Evolutionary conservation across 2,329 filamentous ascomycete species (phyloP), one percentile per base, ranked within the genome.

Genomic region (Metarhizium brunneum): DNA sequence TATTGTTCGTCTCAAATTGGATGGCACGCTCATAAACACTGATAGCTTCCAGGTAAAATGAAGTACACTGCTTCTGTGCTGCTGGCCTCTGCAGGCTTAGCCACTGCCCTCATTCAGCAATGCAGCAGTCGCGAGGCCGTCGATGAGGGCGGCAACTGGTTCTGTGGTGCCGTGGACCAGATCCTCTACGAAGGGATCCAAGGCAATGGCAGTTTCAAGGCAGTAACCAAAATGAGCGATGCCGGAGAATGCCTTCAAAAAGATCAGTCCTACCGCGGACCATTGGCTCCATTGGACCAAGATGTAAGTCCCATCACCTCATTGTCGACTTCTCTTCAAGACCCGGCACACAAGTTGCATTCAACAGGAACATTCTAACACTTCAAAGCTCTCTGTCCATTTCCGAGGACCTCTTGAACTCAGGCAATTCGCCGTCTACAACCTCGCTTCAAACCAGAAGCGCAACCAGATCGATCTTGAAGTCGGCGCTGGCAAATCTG

Each of bases 341-440:
- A 40, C 13, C 4, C 2, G 38, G 38, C 38, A 40, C 38, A 35
- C 32, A 35, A 8, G 32, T 35, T 35, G 32, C 7, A 35, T 35
- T 25, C 25, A 35, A 35, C 1, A 16, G 4, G 2, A 16, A 16
- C 38, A n/a, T n/a, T 40, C 56, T 58, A 7, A 58, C 53, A 20
- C 20, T 32, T 42, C 32, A 0, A 57, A 90, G 86, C 75, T 91
- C 35, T 88, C 86, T 1, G 69, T 89, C 59, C 85, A 90, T 67
- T 77, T 91, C 65, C 84, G 87, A 61, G 88, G 88, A 3, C 87
- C 88, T 1, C 68, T 88, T 62, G 71, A 79, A 43, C 66, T 92
- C 36, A 83, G 82, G 65, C 79, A 88, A 61, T 76, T 90, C 54
- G 88, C 86, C 11, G 83, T 84, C 54, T 92, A 90, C 69, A 78